Base-by-base conservation (phyloP, 768 basidiomycete species). In the Termitomyces sp. region DNA sequence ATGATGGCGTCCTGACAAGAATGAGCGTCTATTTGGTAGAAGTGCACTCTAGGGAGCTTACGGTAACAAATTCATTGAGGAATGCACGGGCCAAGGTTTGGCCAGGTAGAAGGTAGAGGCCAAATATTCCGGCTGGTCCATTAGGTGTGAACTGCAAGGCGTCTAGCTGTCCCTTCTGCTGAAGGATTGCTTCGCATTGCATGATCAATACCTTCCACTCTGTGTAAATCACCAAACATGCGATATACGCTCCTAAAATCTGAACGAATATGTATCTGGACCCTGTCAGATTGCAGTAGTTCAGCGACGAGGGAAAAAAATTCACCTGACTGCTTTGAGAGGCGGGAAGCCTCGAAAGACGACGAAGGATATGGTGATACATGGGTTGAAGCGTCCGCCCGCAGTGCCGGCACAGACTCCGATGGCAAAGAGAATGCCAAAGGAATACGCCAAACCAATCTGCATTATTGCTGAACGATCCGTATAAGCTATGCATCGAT, bases 351-450 rank as follows among this genome's bases (percentile, higher is more conserved):
- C 78, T 57, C 72, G 80, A 74, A 81, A 81, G n/a, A 86, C n/a
- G 28, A 77, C 72, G 36, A 79, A 71, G 5, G 78, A 70, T 50
- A 87, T 71, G 6, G 87, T 85, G 26, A 89, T 75, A 49, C 80
- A 78, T 4, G 89, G 90, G 56, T 77, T 85, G 67, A 89, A 83
- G 64, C 89, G 87, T 14, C 85, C 81, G 13, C 83, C 83, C 6
- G 84, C 86, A 1, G 84, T 78, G 12, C 79, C 67, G 10, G 71
- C 72, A 55, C 81, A 84, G 28, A 85, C 71, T 5, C 69, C 67
- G 55, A 88, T 67, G 1, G 86, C 87, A 52, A 87, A 76, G 18
- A 84, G 64, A 58, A 87, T 84, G 26, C 86, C 87, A 40, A 81
- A 70, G 4, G 79, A 75, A 69, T 88, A 88, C 2, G 77, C 80